A percentile compares a stretch with the other conserved stretches of the same genome.
Conservation (phyloP, 2,329 filamentous ascomycete genomes). For the Xylaria sp. region DNA sequence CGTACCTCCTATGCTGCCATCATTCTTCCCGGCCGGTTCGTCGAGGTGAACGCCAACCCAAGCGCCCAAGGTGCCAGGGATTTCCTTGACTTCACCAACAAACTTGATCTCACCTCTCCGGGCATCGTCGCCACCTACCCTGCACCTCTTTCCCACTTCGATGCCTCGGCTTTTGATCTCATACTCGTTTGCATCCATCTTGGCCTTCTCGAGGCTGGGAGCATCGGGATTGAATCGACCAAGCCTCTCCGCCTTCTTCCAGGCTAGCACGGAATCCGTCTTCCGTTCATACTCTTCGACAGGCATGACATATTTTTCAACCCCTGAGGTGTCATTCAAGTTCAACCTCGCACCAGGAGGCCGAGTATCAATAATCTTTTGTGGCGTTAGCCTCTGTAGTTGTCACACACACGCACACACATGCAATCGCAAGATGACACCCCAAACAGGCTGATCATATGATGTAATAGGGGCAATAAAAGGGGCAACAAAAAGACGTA, state of each 20-base stretch:
- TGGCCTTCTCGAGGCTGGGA: constrained; percentile 76
- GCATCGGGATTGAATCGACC: constrained; percentile 93
- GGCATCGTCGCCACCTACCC: constrained; percentile 73
- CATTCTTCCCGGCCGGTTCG: constrained; percentile 84
- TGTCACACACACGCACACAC: not conserved
- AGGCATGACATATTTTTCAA: constrained; percentile 93
- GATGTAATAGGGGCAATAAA: not conserved
- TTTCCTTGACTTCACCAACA: constrained; percentile 78
- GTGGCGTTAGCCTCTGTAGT: constrained; percentile 41
- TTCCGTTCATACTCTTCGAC: constrained; percentile 85
- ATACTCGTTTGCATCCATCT: constrained; percentile 72
- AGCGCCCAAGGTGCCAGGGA: constrained; percentile 69
- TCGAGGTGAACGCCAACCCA: constrained; percentile 83
- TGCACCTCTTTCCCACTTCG: constrained; percentile 69
- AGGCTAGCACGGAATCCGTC: constrained; percentile 87
- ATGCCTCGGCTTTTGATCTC: constrained; percentile 78
- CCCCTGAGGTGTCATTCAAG: constrained; percentile 80
- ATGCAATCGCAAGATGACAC: constrained; percentile 24
- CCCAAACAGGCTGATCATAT: constrained; percentile 5
- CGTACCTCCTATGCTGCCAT: constrained; percentile 74
- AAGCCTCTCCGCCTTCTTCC: constrained; percentile 96
- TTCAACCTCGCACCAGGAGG: constrained; percentile 80
- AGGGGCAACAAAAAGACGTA: not conserved
- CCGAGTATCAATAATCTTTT: constrained; percentile 81
- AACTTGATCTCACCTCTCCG: constrained; percentile 77